Evolutionary conservation across 1,284 basidiomycete genomes (phyloP).

Genomic region (Entoloma clypeatum): DNA sequence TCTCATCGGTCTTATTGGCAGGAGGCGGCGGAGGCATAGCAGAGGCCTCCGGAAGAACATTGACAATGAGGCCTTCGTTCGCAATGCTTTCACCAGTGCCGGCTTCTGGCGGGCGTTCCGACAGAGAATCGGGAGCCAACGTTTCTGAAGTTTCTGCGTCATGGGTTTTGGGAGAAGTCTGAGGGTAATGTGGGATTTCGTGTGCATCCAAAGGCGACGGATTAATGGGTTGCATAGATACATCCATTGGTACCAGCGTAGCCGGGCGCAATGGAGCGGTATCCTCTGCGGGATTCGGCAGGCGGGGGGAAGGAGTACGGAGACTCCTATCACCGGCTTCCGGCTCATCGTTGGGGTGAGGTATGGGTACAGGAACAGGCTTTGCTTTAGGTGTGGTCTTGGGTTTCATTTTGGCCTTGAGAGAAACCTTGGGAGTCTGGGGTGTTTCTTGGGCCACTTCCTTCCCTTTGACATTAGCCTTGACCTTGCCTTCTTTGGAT

Average conservation of each 20-base stretch:
- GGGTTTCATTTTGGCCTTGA: conserved; percentile 25
- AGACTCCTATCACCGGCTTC: conserved; percentile 7
- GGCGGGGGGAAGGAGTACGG: conserved; percentile 4
- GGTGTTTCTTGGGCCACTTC: not conserved
- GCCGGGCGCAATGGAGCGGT: conserved; percentile 4
- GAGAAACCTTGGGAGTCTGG: conserved; percentile 7
- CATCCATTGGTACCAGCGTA: conserved; percentile 7
- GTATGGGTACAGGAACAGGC: conserved; percentile 17
- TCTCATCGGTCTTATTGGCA: no score
- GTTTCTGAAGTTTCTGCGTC: conserved; percentile 12
- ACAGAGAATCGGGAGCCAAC: no score
- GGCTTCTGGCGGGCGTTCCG: no score
- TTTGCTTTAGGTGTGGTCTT: conserved; percentile 19
- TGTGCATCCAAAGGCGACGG: not conserved
- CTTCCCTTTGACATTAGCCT: conserved; percentile 10
- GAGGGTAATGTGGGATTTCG: not conserved
- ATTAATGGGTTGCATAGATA: conserved; percentile 10
- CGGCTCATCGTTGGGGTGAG: conserved; percentile 7
- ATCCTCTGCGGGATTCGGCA: conserved; percentile 3
- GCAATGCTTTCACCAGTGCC: no score
- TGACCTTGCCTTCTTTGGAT: conserved; percentile 7
- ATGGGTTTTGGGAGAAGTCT: conserved; percentile 3
- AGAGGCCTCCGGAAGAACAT: no score
- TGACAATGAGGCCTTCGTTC: no score
- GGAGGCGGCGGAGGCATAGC: no score